Evolutionary conservation across 139 green algal genomes (phyloP).

Genomic region (Chlamydomonas asymmetrica): DNA sequence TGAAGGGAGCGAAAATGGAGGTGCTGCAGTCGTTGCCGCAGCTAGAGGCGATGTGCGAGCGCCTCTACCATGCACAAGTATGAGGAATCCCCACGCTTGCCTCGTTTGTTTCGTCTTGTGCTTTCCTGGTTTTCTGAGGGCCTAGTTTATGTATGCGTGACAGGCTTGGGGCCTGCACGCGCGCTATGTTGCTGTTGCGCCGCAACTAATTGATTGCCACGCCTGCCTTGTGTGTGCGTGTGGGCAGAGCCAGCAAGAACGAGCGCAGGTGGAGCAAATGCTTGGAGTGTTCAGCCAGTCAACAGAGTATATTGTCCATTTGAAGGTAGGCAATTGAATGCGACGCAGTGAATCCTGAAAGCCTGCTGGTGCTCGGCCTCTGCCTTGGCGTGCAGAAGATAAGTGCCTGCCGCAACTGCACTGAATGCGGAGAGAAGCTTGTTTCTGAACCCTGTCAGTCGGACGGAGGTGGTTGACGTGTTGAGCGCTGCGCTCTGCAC

Average conservation of each 20-base stretch:
- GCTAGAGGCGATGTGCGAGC: conserved; percentile 87
- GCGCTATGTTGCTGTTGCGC: background rate
- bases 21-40: conserved; percentile 78
- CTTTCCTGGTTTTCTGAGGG: background rate
- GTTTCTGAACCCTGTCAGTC: too few species aligned
- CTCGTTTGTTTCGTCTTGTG: background rate
- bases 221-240: background rate
- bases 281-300: conserved; percentile 83
- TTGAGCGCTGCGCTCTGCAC: background rate
- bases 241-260: conserved; percentile 76
- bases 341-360: too few species aligned
- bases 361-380: too few species aligned
- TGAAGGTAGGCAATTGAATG: conserved; percentile 62
- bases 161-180: background rate
- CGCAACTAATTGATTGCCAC: background rate
- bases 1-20: conserved; percentile 18
- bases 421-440: too few species aligned
- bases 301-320: conserved; percentile 89
- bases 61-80: conserved; percentile 87
- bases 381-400: too few species aligned
- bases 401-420: too few species aligned
- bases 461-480: background rate
- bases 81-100: background rate
- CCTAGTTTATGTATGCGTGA: background rate
- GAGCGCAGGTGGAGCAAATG: conserved; percentile 81